A percentile compares a stretch with the other conserved stretches of the same genome.
Conservation (phyloP, 2,329 filamentous ascomycete genomes). For the Elsinoe arachidis region DNA sequence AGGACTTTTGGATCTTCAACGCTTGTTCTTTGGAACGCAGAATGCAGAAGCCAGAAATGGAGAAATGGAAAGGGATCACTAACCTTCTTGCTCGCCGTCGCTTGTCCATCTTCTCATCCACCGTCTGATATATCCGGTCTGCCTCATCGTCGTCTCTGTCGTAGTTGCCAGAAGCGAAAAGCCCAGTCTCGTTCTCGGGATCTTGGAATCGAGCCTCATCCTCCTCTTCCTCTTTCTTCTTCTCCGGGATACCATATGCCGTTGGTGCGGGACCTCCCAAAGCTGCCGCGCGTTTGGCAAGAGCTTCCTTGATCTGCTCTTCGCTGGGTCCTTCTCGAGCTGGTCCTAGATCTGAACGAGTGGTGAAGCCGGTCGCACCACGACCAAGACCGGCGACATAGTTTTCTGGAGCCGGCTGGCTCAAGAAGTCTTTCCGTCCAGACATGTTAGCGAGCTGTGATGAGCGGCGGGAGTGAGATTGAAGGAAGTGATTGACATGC, state of each 20-base stretch:
- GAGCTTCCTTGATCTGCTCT: slow-evolving; percentile 95
- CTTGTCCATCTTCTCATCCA: slow-evolving; percentile 95
- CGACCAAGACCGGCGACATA: slow-evolving; percentile 89
- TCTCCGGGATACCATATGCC: slow-evolving; percentile 60
- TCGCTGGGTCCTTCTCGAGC: slow-evolving; percentile 91
- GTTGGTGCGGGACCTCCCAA: slow-evolving; percentile 64
- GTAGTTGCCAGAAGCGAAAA: slow-evolving; percentile 92
- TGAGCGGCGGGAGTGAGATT: neutral
- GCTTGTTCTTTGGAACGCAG: slow-evolving; percentile 20
- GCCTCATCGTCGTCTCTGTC: slow-evolving; percentile 97
- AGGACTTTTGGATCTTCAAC: slow-evolving; percentile 34
- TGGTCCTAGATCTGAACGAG: slow-evolving; percentile 89
- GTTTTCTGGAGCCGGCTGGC: slow-evolving; percentile 59
- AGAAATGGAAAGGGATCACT: slow-evolving; percentile 36
- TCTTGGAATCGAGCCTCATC: slow-evolving; percentile 83
- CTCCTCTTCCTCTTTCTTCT: slow-evolving; percentile 65
- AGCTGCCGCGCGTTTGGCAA: slow-evolving; percentile 84
- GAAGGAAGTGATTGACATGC: neutral
- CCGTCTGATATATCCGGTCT: slow-evolving; percentile 87
- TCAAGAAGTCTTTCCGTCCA: slow-evolving; percentile 74
- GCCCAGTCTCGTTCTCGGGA: slow-evolving; percentile 90
- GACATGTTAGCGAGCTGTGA: slow-evolving; percentile 39
- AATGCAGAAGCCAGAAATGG: slow-evolving; percentile 18
- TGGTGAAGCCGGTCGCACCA: slow-evolving; percentile 97
- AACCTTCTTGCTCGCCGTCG: slow-evolving; percentile 79